Conservation (phyloP, 148 eudicot genomes). For the Pharnaceum exiguum region DNA sequence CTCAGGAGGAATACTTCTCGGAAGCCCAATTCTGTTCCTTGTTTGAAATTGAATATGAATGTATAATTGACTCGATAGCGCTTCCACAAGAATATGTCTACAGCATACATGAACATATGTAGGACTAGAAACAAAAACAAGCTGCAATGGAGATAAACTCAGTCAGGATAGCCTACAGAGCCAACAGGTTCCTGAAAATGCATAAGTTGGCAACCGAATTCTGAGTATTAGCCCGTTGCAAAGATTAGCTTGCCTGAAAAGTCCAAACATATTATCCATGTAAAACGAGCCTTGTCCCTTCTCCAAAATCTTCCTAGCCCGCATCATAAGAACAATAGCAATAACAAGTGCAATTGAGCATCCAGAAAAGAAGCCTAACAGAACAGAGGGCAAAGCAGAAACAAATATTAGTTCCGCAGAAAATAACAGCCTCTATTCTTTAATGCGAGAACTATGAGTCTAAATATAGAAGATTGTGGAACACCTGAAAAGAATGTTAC, state of each 20-base stretch:
- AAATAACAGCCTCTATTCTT: not conserved
- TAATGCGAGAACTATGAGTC: not conserved
- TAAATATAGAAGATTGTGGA: not conserved
- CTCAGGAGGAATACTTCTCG: slow-evolving; percentile 61
- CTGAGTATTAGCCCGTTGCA: not conserved
- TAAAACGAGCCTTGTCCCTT: slow-evolving; percentile 32
- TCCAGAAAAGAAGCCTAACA: slow-evolving; percentile 73
- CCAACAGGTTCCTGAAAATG: not conserved
- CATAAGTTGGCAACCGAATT: not conserved
- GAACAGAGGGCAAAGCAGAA: slow-evolving; percentile 7
- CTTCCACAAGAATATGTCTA: slow-evolving; percentile 77
- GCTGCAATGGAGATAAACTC: slow-evolving; percentile 39
- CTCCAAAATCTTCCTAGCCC: slow-evolving; percentile 37
- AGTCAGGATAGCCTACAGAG: slow-evolving; percentile 3
- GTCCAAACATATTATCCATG: slow-evolving; percentile 54
- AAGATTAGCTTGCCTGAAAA: slow-evolving; percentile 50
- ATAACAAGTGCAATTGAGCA: slow-evolving; percentile 58
- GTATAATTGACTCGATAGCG: slow-evolving; percentile 67
- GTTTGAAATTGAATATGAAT: slow-evolving; percentile 80
- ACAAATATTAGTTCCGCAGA: not conserved
- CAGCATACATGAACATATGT: slow-evolving; percentile 75
- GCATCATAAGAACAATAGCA: slow-evolving; percentile 48
- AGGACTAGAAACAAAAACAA: slow-evolving; percentile 53
- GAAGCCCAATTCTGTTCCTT: slow-evolving; percentile 70
- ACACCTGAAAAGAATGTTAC: slow-evolving; percentile 70